Evolutionary conservation across 2,329 filamentous ascomycete species (phyloP).

Genomic region (Akanthomyces muscarius): DNA sequence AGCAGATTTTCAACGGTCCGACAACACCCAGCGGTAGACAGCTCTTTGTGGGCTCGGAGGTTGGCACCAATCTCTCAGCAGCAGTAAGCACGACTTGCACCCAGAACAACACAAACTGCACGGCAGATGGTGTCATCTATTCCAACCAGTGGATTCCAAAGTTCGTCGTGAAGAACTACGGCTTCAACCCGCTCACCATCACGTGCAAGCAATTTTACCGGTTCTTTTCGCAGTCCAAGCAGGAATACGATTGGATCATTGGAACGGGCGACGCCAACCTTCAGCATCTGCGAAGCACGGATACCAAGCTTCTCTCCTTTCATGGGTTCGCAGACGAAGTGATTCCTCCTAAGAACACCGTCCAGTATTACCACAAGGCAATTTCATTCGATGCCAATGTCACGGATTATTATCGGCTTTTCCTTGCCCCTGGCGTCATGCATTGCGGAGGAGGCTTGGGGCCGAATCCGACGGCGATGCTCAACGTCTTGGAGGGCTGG

Average conservation of each 20-base stretch:
- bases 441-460: neutral
- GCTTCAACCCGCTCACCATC: neutral
- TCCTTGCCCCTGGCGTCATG: neutral
- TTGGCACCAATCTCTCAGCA: neutral
- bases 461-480: neutral
- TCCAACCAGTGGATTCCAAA: conserved; percentile 6
- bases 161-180: neutral
- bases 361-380: neutral
- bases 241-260: neutral
- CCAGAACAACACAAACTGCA: neutral
- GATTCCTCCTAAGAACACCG: neutral
- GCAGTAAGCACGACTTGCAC: neutral
- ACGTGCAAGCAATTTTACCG: neutral
- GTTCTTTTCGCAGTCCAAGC: neutral
- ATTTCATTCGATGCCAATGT: neutral
- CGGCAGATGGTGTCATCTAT: neutral
- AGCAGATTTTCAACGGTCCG: neutral
- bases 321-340: conserved; percentile 1
- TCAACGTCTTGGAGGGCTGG: neutral
- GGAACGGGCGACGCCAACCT: neutral
- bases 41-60: neutral
- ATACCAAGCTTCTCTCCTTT: neutral
- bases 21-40: neutral
- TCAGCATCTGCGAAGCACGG: neutral
- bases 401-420: neutral